Percentiles rank a stretch among this genome's conserved stretches.
Conservation (phyloP, 2,329 filamentous ascomycete species). For the Mollisiaceae sp. region DNA sequence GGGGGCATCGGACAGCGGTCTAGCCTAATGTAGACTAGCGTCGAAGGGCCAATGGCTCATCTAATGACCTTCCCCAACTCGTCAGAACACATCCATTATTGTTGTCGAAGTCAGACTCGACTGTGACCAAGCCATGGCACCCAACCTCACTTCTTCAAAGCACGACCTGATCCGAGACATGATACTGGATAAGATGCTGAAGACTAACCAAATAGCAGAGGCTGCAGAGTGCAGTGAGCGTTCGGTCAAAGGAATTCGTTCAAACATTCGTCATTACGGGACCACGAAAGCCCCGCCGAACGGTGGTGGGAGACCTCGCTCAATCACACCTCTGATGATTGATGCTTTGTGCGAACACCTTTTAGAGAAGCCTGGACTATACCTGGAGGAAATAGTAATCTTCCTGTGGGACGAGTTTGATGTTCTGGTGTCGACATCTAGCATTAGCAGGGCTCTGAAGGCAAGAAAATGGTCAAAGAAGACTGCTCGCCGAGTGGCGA, state of each 20-base stretch:
- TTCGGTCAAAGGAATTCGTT: conserved; percentile 26
- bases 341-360: conserved; percentile 39
- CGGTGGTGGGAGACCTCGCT: conserved; percentile 17
- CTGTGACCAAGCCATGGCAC: no score
- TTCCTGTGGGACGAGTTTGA: conserved; percentile 35
- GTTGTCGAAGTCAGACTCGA: no score
- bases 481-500: conserved; percentile 38
- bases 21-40: no score
- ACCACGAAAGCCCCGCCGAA: conserved; percentile 32
- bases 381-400: conserved; percentile 39
- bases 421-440: conserved; percentile 10
- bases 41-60: no score
- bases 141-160: no score
- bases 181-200: no score
- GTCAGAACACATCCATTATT: no score
- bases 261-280: conserved; percentile 30
- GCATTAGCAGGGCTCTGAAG: conserved; percentile 25
- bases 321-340: conserved; percentile 37
- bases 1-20: no score
- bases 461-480: conserved; percentile 42
- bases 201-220: no score
- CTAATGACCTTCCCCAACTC: no score
- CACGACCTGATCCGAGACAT: no score
- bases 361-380: conserved; percentile 40
- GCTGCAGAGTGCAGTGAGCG: conserved; percentile 28